These are phyloP conservation scores for Arachis monticola DNA, from an alignment of 331 rosid species.

Conservation along the genomic window DNA sequence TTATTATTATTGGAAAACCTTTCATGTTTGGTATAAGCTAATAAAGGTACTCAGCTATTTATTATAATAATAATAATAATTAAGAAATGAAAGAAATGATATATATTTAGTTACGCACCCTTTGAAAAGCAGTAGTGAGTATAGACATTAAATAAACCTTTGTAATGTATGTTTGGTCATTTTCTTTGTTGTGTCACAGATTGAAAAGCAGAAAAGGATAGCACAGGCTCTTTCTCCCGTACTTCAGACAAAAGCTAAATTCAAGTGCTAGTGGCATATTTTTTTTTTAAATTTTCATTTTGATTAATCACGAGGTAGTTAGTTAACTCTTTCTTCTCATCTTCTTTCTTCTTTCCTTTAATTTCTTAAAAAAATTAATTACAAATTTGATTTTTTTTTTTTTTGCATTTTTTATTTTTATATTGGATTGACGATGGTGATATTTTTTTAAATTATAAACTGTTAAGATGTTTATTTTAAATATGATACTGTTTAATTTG, in stretches of 20 bases:
- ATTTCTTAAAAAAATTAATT: too few relatives aligned
- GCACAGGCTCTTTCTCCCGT: slow-evolving; percentile 39
- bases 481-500: too few relatives aligned
- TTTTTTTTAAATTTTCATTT: not conserved
- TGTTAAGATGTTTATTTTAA: too few relatives aligned
- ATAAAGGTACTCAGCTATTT: not conserved
- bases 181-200: slow-evolving; percentile 40
- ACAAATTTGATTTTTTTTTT: too few relatives aligned
- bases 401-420: too few relatives aligned
- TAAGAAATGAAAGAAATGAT: not conserved
- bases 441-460: too few relatives aligned
- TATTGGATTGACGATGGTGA: too few relatives aligned
- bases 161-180: slow-evolving; percentile 32
- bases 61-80: not conserved
- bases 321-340: not conserved
- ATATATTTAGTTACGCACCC: slow-evolving; percentile 21
- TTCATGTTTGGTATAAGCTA: slow-evolving; percentile 34
- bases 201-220: slow-evolving; percentile 47
- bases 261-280: not conserved
- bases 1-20: slow-evolving; percentile 15
- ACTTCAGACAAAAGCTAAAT: slow-evolving; percentile 39
- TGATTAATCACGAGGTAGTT: not conserved
- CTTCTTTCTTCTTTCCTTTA: too few relatives aligned
- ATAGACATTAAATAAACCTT: slow-evolving; percentile 23
- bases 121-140: slow-evolving; percentile 29